Base-by-base conservation (phyloP, 2,329 filamentous ascomycete genomes). In the Cucurbitaria berberidis region DNA sequence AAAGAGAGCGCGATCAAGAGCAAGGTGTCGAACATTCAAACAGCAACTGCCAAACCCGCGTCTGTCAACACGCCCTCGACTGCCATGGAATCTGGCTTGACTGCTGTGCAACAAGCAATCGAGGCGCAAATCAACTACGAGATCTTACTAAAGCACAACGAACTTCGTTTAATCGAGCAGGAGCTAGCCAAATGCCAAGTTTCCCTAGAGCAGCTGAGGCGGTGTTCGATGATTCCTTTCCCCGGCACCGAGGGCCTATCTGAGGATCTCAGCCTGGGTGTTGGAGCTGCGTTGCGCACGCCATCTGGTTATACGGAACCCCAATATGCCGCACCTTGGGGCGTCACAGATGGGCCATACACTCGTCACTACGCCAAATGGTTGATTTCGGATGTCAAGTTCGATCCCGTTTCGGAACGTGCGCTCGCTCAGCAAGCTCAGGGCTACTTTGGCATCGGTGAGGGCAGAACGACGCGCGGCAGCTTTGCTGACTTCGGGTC, bases 161-260 rank as follows among this genome's bases (percentile, higher is more conserved):
- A 99, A 79, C 79, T 98, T 54, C 90, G 93, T 51, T 82, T 96
- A 63, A 96, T 98, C 74, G 91, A 98, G 72, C 92, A 96, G 77
- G 95, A 98, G 78, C 84, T 98, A 61, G 93, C 91, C 61, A 98
- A 97, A 79, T 97, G 93, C 71, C 93, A 98, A 78, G 81, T 93
- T 60, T 91, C 93, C 10, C 82, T 98, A 63, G 95, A 99, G 77
- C 95, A 98, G 78, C 81, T 99, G 59, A 89, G 95, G 65, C 88
- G 95, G 55, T 97, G 93, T 77, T 88, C 95, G 71, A 82, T 98
- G 63, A 93, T 96, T 64, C 93, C 93, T 4, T 98, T 92, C 74
- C 93, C 93, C 27, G 85, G 87, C 59, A 85, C 85, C 59, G 82
- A 85, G 58, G 84, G 86, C 35, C 86, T 86, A 8, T 87, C 88